phyloP scores from a whole-genome alignment of 768 basidiomycete genomes.

The Pleurotus pulmonarius region DNA sequence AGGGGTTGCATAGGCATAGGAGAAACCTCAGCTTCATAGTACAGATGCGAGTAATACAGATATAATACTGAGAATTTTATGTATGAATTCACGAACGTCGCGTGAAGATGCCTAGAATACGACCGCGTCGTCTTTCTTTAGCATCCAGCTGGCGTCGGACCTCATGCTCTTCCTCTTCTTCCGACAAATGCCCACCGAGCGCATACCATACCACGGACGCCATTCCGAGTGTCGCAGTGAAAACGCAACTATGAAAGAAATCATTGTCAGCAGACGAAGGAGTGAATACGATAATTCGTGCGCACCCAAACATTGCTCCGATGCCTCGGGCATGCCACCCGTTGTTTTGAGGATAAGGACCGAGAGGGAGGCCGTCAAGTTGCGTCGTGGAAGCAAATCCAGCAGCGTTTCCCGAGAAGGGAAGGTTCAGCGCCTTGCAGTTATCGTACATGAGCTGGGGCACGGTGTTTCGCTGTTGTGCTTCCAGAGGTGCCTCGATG shows the following conservation, averaged over 20 bases:
- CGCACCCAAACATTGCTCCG: slow-evolving; percentile 70
- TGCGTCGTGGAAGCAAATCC: slow-evolving; percentile 71
- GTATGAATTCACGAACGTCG: not conserved
- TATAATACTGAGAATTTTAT: slow-evolving; percentile 7
- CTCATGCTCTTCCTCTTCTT: slow-evolving; percentile 80
- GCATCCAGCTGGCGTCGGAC: slow-evolving; percentile 49
- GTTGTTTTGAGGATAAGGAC: slow-evolving; percentile 69
- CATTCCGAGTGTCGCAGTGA: slow-evolving; percentile 85
- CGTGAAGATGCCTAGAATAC: not conserved
- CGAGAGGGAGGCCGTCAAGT: slow-evolving; percentile 56
- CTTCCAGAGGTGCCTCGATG: slow-evolving; percentile 73
- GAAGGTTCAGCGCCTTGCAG: slow-evolving; percentile 58
- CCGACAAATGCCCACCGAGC: slow-evolving; percentile 66
- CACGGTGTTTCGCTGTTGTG: slow-evolving; percentile 51
- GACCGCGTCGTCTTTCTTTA: slow-evolving; percentile 42
- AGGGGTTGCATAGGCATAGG: no score
- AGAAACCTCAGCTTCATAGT: no score
- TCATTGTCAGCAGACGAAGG: slow-evolving; percentile 12
- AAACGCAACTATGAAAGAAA: slow-evolving; percentile 53
- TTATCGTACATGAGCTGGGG: slow-evolving; percentile 68
- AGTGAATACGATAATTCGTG: not conserved
- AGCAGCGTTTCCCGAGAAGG: slow-evolving; percentile 81
- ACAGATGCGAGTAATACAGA: no score
- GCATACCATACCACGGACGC: slow-evolving; percentile 82
- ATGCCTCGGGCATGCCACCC: slow-evolving; percentile 77